A percentile compares a stretch with the other conserved stretches of the same genome.
phyloP scores from a whole-genome alignment of 2,329 filamentous ascomycete species.

The Diaporthe caulivora region DNA sequence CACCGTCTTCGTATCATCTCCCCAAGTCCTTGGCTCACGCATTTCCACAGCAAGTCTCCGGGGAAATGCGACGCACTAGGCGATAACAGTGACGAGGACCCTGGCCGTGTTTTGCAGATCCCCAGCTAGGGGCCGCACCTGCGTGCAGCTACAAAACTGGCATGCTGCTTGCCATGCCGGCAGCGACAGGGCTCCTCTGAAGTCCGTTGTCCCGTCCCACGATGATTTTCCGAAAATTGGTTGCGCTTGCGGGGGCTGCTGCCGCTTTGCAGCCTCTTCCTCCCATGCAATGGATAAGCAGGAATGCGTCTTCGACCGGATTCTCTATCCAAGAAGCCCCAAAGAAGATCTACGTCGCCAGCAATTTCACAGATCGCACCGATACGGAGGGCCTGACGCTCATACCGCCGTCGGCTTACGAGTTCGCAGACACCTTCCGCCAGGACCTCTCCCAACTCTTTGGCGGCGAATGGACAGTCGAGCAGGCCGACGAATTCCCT shows the following conservation, averaged over 20 bases:
- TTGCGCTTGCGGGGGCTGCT: background rate
- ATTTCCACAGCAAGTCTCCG: background rate
- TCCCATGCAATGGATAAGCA: slow-evolving; percentile 1
- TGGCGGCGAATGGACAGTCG: background rate
- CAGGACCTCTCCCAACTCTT: slow-evolving; percentile 9
- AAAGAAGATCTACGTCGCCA: background rate
- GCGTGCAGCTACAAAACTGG: background rate
- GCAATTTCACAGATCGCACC: background rate
- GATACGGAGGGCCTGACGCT: slow-evolving; percentile 16
- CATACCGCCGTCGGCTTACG: slow-evolving; percentile 1
- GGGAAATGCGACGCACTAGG: background rate
- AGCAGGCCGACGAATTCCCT: slow-evolving; percentile 3
- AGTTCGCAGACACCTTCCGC: slow-evolving; percentile 14
- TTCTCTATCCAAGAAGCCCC: slow-evolving; percentile 7
- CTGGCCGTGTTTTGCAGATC: slow-evolving; percentile 9
- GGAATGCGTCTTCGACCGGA: background rate
- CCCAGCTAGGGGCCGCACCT: background rate
- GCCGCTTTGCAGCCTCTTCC: slow-evolving; percentile 16
- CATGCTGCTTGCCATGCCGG: background rate
- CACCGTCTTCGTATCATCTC: slow-evolving; percentile 1
- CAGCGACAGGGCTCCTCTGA: background rate
- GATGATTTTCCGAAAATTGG: background rate
- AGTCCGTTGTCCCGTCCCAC: background rate
- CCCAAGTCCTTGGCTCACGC: background rate
- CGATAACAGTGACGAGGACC: background rate